Conservation (phyloP, 352 stramenopile species). For the Plasmopara halstedii region DNA sequence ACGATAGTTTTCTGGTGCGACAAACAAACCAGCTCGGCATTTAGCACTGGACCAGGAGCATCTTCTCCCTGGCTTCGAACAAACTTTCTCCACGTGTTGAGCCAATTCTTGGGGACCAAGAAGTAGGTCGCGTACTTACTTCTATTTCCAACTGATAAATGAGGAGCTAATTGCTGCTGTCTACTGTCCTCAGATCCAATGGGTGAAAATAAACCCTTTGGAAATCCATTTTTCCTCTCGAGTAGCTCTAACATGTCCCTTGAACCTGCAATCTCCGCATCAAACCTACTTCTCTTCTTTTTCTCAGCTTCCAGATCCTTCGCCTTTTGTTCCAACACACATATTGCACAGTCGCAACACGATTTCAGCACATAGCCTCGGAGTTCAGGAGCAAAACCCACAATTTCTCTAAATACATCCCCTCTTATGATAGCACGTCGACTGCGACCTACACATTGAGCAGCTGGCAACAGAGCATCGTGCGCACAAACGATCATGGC, state of each 20-base stretch:
- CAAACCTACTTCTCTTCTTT: slow-evolving; percentile 52
- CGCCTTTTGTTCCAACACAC: slow-evolving; percentile 44
- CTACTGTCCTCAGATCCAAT: slow-evolving; percentile 6
- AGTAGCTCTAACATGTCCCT: slow-evolving; percentile 60
- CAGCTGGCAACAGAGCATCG: slow-evolving; percentile 38
- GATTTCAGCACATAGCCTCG: slow-evolving; percentile 41
- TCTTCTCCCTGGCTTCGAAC: slow-evolving; percentile 53
- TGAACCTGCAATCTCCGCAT: slow-evolving; percentile 53
- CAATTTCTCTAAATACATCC: slow-evolving; percentile 37
- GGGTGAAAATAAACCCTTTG: slow-evolving; percentile 73
- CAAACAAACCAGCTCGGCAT: slow-evolving; percentile 71
- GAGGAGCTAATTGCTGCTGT: slow-evolving; percentile 28
- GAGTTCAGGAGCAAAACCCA: slow-evolving; percentile 48
- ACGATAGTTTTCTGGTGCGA: slow-evolving; percentile 74
- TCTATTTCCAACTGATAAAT: slow-evolving; percentile 42
- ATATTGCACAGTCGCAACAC: slow-evolving; percentile 51
- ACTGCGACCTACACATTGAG: slow-evolving; percentile 51
- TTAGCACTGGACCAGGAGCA: slow-evolving; percentile 63
- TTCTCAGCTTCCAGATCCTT: slow-evolving; percentile 45
- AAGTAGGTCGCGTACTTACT: slow-evolving; percentile 61
- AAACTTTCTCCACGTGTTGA: slow-evolving; percentile 72
- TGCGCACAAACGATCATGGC: slow-evolving; percentile 67
- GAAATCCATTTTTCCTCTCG: slow-evolving; percentile 70
- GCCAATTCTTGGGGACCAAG: slow-evolving; percentile 81
- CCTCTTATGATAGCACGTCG: slow-evolving; percentile 50